Conservation (phyloP, 192 early-diverging fungal genomes). For the Mycoemilia scoparia region DNA sequence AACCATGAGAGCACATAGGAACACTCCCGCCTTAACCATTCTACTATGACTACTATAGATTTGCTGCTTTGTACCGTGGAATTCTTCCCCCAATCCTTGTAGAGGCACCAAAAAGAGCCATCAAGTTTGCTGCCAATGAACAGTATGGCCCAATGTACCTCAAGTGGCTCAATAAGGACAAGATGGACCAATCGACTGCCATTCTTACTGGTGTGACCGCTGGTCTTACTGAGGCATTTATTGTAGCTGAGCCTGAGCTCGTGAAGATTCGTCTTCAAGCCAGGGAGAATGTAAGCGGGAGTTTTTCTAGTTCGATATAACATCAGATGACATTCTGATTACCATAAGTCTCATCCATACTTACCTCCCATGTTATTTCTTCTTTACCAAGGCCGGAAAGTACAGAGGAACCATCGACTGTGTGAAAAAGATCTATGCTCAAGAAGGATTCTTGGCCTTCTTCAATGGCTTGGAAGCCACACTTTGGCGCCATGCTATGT, state of each 20-base stretch:
- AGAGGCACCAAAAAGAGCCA: slow-evolving; percentile 94
- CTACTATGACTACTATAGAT: slow-evolving; percentile 16
- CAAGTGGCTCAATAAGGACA: slow-evolving; percentile 48
- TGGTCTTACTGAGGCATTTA: slow-evolving; percentile 77
- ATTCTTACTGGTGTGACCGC: slow-evolving; percentile 79
- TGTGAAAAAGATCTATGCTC: slow-evolving; percentile 55
- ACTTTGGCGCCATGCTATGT: slow-evolving; percentile 79
- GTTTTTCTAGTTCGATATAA: slow-evolving; percentile 3
- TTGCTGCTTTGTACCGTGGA: slow-evolving; percentile 68
- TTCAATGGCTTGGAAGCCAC: slow-evolving; percentile 87
- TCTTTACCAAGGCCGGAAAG: too few species aligned
- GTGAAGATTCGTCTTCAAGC: slow-evolving; percentile 96
- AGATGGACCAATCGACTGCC: slow-evolving; percentile 55
- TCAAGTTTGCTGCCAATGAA: slow-evolving; percentile 93
- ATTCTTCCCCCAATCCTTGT: slow-evolving; percentile 92
- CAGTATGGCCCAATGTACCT: slow-evolving; percentile 53
- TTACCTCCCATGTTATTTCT: slow-evolving; percentile 11
- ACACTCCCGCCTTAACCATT: background rate
- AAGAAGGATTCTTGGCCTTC: slow-evolving; percentile 70
- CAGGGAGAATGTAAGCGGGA: slow-evolving; percentile 61
- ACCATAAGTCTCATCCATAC: background rate
- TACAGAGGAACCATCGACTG: slow-evolving; percentile 70
- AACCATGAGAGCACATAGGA: background rate
- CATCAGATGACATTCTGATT: background rate
- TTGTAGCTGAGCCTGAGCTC: slow-evolving; percentile 81